phyloP scores from a whole-genome alignment of 305 asterid species.

The Solanum hybrid region DNA sequence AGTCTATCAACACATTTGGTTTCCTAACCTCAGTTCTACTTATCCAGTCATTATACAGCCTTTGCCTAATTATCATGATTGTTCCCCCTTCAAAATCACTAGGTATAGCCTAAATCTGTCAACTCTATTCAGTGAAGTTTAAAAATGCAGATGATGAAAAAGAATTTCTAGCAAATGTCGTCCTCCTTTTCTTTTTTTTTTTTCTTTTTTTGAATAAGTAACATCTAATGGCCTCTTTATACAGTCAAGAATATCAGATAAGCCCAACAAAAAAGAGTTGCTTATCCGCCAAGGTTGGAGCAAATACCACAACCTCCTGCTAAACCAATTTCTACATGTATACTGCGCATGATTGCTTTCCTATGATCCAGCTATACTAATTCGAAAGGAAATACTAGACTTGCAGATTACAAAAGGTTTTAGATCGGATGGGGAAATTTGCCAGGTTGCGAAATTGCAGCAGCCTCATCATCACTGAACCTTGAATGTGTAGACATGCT shows the following conservation, averaged over 20 bases:
- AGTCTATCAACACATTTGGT: neutral
- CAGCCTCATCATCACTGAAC: neutral
- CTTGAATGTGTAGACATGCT: neutral
- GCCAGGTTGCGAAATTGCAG: neutral
- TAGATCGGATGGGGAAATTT: neutral
- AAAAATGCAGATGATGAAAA: neutral
- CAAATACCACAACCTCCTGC: neutral
- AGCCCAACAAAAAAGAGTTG: constrained; percentile 29
- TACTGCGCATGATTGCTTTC: neutral
- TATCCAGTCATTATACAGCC: neutral
- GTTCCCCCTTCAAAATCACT: neutral
- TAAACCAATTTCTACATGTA: neutral
- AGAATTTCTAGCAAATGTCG: constrained; percentile 1
- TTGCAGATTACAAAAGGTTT: neutral
- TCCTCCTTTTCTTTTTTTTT: neutral
- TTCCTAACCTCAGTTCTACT: neutral
- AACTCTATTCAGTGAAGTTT: neutral
- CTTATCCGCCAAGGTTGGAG: constrained; percentile 23
- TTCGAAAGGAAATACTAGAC: neutral
- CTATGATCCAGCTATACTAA: neutral
- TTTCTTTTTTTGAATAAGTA: no score
- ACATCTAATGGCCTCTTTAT: constrained; percentile 6
- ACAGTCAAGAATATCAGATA: constrained; percentile 37
- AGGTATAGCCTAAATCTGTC: neutral
- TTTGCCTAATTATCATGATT: neutral